Percentiles rank a stretch among this genome's conserved stretches.
These are phyloP conservation scores for Sphaerulina musiva DNA, from an alignment of 2,329 filamentous ascomycete species.

Conservation along the genomic window DNA sequence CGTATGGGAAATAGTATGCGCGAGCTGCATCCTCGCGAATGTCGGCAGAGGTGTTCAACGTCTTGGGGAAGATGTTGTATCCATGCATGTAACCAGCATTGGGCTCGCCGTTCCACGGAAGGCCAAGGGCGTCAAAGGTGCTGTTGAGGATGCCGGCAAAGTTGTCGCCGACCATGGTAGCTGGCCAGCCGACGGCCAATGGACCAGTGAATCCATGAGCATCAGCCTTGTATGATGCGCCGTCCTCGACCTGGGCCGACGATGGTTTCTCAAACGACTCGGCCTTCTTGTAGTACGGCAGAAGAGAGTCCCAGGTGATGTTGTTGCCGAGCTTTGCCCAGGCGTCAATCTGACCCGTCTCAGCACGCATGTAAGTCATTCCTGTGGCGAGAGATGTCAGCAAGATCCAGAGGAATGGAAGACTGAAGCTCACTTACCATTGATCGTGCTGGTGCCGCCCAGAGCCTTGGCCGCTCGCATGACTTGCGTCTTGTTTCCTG, in stretches of 20 bases:
- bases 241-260: constrained; percentile 5
- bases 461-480: constrained; percentile 33
- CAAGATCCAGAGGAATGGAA: constrained; percentile 7
- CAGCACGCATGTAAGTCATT: constrained; percentile 19
- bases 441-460: constrained; percentile 37
- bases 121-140: constrained; percentile 33
- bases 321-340: constrained; percentile 35
- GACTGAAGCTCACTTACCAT: constrained; percentile 23
- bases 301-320: constrained; percentile 28
- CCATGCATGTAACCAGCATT: constrained; percentile 43
- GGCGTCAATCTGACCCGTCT: constrained; percentile 25
- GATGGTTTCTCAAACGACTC: constrained; percentile 14
- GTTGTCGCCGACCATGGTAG: constrained; percentile 8
- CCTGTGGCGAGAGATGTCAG: too few species aligned
- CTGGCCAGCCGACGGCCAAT: constrained; percentile 10
- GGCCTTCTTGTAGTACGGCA: constrained; percentile 23
- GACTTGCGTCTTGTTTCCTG: constrained; percentile 13
- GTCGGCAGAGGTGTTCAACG: constrained; percentile 35
- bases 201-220: constrained; percentile 14
- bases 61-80: constrained; percentile 40
- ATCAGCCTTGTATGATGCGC: constrained; percentile 9
- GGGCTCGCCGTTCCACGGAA: constrained; percentile 38
- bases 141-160: constrained; percentile 32
- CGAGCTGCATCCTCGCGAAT: constrained; percentile 44
- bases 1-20: constrained; percentile 44